These are phyloP conservation scores for Guyanaporus albipodus DNA, from an alignment of 768 basidiomycete species.

Conservation along the genomic window DNA sequence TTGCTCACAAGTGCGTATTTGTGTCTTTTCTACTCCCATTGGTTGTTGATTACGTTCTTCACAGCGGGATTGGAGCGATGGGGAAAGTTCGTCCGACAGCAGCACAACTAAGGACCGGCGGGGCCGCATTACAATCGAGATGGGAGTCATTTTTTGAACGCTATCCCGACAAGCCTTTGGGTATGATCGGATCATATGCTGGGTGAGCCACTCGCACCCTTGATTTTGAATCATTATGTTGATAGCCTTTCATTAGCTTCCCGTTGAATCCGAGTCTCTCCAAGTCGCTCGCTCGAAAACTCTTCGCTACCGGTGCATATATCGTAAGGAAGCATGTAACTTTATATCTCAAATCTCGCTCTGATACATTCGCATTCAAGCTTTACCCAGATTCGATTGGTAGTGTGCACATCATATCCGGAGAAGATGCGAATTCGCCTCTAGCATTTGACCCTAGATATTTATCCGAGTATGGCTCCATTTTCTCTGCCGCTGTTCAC, in stretches of 20 bases:
- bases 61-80: conserved; percentile 52
- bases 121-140: conserved; percentile 39
- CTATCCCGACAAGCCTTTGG: conserved; percentile 54
- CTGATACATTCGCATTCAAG: conserved; percentile 8
- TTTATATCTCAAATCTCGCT: neutral
- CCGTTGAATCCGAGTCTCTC: conserved; percentile 14
- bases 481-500: neutral
- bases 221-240: neutral
- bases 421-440: conserved; percentile 37
- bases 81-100: conserved; percentile 50
- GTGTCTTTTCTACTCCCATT: neutral
- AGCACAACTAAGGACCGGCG: conserved; percentile 44
- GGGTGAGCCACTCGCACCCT: conserved; percentile 29
- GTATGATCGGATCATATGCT: conserved; percentile 38
- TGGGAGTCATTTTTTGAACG: conserved; percentile 52
- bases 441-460: conserved; percentile 44
- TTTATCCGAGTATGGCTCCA: conserved; percentile 36
- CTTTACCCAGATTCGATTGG: conserved; percentile 46
- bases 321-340: conserved; percentile 23
- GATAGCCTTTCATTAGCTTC: conserved; percentile 19
- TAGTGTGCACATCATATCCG: conserved; percentile 44
- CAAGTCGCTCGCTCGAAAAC: conserved; percentile 20
- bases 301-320: conserved; percentile 30
- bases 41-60: neutral
- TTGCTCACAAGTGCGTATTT: conserved; percentile 49